These are phyloP conservation scores for Vitis labrusca DNA, from an alignment of 164 flowering plant species.

Conservation along the genomic window DNA sequence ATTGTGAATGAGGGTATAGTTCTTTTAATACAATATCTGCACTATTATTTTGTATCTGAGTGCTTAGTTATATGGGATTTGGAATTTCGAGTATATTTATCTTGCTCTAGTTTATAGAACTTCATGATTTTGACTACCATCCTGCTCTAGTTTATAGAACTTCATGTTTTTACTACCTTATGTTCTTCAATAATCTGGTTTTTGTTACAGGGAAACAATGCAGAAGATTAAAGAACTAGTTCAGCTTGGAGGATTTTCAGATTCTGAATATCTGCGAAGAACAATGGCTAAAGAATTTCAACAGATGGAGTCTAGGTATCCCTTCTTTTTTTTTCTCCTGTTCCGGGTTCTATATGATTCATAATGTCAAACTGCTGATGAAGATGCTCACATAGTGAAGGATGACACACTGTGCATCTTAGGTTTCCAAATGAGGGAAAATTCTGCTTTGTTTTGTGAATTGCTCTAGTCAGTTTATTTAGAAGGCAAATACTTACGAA, in stretches of 20 bases:
- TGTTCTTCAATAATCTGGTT: no score
- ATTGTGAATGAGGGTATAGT: neutral
- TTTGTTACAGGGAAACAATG: conserved; percentile 55
- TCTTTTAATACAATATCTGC: neutral
- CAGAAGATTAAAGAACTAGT: conserved; percentile 67
- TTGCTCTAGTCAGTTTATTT: no score
- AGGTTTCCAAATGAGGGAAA: neutral
- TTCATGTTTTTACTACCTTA: no score
- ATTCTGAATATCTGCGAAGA: conserved; percentile 60
- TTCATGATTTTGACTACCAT: no score
- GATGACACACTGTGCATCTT: neutral
- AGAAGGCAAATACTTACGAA: no score
- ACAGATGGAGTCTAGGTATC: conserved; percentile 70
- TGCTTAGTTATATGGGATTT: no score
- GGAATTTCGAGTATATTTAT: no score
- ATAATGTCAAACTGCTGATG: neutral
- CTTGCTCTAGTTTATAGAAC: no score
- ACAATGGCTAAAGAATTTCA: conserved; percentile 84
- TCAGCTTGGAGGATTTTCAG: conserved; percentile 87
- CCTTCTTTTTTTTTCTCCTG: neutral
- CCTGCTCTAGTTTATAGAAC: no score
- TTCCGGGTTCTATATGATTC: neutral
- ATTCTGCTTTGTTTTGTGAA: no score
- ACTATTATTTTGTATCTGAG: no score
- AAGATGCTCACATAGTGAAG: neutral